Evolutionary conservation across 768 basidiomycete species (phyloP), one percentile per base, ranked within the genome.

Genomic region (Tylopilus felleus): DNA sequence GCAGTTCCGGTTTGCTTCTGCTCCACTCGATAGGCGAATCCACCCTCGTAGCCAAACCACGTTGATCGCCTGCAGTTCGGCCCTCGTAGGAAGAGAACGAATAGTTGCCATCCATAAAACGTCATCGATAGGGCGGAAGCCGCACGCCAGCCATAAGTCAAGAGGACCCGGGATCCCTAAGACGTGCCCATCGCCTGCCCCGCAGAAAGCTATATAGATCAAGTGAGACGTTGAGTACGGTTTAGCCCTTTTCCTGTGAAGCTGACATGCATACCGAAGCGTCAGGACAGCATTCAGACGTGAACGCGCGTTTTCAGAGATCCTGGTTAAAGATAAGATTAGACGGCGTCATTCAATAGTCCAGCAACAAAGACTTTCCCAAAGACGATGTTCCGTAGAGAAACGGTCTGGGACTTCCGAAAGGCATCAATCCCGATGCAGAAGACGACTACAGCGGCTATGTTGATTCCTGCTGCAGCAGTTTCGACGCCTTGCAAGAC

Each of bases 31-130:
- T 43, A 43, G n/a, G 47, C 64, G 17, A 77, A 51, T 10, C 83
- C 83, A 19, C 83, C 84, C 60, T 83, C 75, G 59, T 80, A 85
- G 17, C 86, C 84, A 63, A 85, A 73, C 85, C 85, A 85, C 36
- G 61, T 59, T 45, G 55, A 51, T 49, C 75, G 66, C 38, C 60
- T 52, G 52, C 65, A 71, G 50, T 68, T 58, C 14, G 76, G 76
- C 0, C 76, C 76, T 31, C 75, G 65, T 16, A 68, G 59, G n/a
- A 72, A 53, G 14, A 77, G 68, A 8, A 76, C 51, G 7, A 71
- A 21, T 1, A 77, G 21, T 17, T 67, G 67, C 45, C 70, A 69
- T 2, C 65, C 71, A n/a, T 71, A 62, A 35, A 72, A 68, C 2
- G 63, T 74, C 40, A 77, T 58, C 21, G 68, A 71, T 8, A 73